phyloP scores from a whole-genome alignment of 345 rosid genomes.

The Boechera stricta region DNA sequence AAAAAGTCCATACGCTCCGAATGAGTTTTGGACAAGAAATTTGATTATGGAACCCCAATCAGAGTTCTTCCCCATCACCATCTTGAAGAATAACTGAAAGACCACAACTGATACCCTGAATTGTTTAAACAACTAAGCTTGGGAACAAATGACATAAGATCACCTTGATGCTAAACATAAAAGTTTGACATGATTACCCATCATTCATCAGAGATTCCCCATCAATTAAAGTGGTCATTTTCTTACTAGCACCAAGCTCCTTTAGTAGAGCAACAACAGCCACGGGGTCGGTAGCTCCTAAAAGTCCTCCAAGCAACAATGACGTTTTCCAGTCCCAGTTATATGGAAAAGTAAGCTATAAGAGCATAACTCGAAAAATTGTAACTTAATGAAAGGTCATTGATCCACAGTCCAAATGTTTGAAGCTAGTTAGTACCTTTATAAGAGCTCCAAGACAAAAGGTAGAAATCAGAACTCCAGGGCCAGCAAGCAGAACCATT shows the following conservation, averaged over 20 bases:
- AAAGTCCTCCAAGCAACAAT: slow-evolving; percentile 89
- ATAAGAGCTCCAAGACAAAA: slow-evolving; percentile 71
- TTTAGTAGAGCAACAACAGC: slow-evolving; percentile 92
- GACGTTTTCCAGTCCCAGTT: slow-evolving; percentile 91
- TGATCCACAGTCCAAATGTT: neutral
- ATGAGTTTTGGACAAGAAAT: slow-evolving; percentile 68
- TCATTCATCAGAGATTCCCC: slow-evolving; percentile 99
- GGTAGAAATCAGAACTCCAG: slow-evolving; percentile 90
- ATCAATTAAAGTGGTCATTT: slow-evolving; percentile 85
- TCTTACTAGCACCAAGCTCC: slow-evolving; percentile 96
- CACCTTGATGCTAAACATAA: slow-evolving; percentile 20
- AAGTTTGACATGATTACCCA: slow-evolving; percentile 57
- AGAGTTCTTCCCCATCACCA: slow-evolving; percentile 77
- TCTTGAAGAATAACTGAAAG: slow-evolving; percentile 79
- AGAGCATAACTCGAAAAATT: neutral
- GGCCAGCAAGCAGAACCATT: slow-evolving; percentile 92
- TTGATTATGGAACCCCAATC: slow-evolving; percentile 59
- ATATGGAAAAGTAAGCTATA: slow-evolving; percentile 88
- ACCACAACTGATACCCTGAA: slow-evolving; percentile 91
- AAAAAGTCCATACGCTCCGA: slow-evolving; percentile 82
- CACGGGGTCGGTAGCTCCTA: slow-evolving; percentile 97
- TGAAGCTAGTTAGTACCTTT: neutral
- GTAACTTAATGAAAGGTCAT: neutral
- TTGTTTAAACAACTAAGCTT: slow-evolving; percentile 3
- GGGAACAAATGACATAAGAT: neutral